Percentiles rank a stretch among this genome's conserved stretches.
phyloP scores from a whole-genome alignment of 176 grass and related monocot genomes.

The Carex pumila region DNA sequence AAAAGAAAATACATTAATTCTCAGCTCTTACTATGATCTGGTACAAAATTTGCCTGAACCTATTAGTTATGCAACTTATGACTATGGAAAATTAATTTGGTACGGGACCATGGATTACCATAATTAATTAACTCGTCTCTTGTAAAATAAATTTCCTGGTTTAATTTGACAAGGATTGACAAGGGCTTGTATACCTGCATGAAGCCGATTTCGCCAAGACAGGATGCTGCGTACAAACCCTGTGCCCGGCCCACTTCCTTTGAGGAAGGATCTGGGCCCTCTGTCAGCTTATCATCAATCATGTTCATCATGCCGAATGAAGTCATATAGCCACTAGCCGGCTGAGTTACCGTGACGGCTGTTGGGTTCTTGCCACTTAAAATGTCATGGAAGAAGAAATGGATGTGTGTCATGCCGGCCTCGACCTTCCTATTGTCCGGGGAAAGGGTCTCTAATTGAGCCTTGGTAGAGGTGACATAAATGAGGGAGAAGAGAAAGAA shows the following conservation, averaged over 20 bases:
- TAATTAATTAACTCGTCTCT: not conserved
- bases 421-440: not conserved
- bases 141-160: not conserved
- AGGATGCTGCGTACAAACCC: conserved; percentile 49
- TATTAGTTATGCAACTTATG: not conserved
- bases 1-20: not conserved
- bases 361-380: conserved; percentile 45
- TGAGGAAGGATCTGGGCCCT: conserved; percentile 36
- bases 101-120: not conserved
- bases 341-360: conserved; percentile 21
- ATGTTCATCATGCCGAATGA: conserved; percentile 41
- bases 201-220: conserved; percentile 39
- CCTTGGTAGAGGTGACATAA: not conserved
- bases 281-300: conserved; percentile 63
- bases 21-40: not conserved
- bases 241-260: conserved; percentile 40
- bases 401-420: conserved; percentile 43
- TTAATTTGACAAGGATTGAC: not conserved
- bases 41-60: not conserved
- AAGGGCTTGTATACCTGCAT: conserved; percentile 25
- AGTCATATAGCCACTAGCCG: not conserved
- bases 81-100: not conserved
- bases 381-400: conserved; percentile 89
- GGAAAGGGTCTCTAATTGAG: not conserved
- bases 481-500: not conserved